phyloP scores from a whole-genome alignment of 2,329 filamentous ascomycete species.

The Penicillium sp. region DNA sequence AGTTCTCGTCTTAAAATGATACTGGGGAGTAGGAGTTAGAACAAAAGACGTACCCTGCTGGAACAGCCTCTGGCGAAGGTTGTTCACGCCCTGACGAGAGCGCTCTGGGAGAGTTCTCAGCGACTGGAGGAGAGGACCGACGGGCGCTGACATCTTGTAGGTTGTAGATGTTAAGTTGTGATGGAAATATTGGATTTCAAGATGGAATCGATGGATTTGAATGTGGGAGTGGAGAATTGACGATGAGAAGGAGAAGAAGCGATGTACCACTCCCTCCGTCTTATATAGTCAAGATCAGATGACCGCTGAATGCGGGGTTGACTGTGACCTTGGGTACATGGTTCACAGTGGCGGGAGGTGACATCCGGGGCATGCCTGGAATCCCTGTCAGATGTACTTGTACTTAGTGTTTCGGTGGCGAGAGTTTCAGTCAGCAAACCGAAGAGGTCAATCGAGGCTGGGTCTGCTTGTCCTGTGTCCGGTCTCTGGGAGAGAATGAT shows the following conservation, averaged over 20 bases:
- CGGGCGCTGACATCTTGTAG: slow-evolving; percentile 27
- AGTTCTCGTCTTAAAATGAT: not conserved
- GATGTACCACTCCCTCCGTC: not conserved
- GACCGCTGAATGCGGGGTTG: slow-evolving; percentile 29
- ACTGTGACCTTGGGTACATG: too few relatives aligned
- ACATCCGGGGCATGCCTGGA: slow-evolving; percentile 25
- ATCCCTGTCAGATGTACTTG: too few relatives aligned
- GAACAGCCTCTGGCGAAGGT: slow-evolving; percentile 30
- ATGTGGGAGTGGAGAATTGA: slow-evolving; percentile 17
- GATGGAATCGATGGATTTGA: slow-evolving; percentile 4
- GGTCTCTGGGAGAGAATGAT: too few relatives aligned
- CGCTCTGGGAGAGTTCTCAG: slow-evolving; percentile 27
- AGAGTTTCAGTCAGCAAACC: slow-evolving; percentile 15
- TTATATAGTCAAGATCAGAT: slow-evolving; percentile 29
- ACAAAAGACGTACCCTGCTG: slow-evolving; percentile 27
- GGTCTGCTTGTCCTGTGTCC: not conserved
- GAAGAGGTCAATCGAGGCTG: slow-evolving; percentile 7
- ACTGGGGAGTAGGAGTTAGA: not conserved
- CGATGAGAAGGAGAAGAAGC: not conserved
- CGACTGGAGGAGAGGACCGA: slow-evolving; percentile 26
- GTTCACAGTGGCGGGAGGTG: slow-evolving; percentile 15
- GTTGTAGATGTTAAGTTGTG: not conserved
- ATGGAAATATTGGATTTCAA: not conserved
- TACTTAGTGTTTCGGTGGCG: too few relatives aligned
- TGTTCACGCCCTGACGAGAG: slow-evolving; percentile 29